Percentiles rank a stretch among this genome's conserved stretches.
Conservation (phyloP, 768 basidiomycete species). For the Tephrocybe sp. region DNA sequence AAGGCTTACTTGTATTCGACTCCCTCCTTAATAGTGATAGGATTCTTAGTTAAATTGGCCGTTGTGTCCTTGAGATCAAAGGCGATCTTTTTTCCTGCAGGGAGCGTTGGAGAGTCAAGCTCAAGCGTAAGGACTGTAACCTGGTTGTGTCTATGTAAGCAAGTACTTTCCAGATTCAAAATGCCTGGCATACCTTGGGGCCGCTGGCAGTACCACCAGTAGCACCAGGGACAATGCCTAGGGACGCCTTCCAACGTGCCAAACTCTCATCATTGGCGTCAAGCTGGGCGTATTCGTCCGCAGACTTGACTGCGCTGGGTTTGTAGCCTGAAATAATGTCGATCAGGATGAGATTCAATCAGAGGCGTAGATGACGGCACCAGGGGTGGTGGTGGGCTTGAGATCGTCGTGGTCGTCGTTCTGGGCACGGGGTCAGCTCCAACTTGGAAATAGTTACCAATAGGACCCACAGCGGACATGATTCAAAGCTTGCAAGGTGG, state of each 20-base stretch:
- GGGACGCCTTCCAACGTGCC: constrained; percentile 92
- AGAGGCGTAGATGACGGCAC: constrained; percentile 30
- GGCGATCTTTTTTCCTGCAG: constrained; percentile 53
- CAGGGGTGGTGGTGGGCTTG: constrained; percentile 66
- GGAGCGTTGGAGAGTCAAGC: constrained; percentile 76
- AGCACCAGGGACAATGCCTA: constrained; percentile 73
- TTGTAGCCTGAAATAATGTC: constrained; percentile 64
- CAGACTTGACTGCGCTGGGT: constrained; percentile 60
- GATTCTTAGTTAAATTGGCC: constrained; percentile 71
- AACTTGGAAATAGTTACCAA: not conserved
- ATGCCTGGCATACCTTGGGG: constrained; percentile 57
- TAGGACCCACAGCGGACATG: constrained; percentile 53
- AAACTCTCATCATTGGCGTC: constrained; percentile 93
- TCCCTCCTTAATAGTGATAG: constrained; percentile 79
- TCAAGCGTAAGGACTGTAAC: constrained; percentile 76
- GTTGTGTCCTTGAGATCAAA: constrained; percentile 63
- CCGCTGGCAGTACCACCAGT: constrained; percentile 37
- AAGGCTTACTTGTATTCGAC: constrained; percentile 82
- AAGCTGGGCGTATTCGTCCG: constrained; percentile 82
- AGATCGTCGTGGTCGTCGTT: constrained; percentile 74
- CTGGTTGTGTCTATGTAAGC: constrained; percentile 36
- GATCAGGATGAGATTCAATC: constrained; percentile 8
- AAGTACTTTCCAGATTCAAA: constrained; percentile 3
- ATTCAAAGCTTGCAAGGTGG: constrained; percentile 23
- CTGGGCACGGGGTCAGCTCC: constrained; percentile 24